A percentile compares a stretch with the other conserved stretches of the same genome.
phyloP scores from a whole-genome alignment of 768 basidiomycete genomes.

The Boletus pseudo-olivaceus region DNA sequence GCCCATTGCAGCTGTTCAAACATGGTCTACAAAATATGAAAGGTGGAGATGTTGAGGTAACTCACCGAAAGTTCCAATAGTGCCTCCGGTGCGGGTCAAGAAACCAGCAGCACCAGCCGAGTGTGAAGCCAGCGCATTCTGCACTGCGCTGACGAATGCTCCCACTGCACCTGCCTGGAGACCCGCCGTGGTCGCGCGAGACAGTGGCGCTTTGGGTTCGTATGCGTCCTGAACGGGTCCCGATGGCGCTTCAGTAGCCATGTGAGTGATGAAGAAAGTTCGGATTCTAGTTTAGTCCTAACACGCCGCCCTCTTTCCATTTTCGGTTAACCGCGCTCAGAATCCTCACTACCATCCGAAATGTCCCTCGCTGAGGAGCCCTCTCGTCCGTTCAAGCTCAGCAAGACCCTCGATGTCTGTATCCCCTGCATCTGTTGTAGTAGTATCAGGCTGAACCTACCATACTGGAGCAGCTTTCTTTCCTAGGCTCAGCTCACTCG shows the following conservation, averaged over 20 bases:
- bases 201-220: conserved; percentile 51
- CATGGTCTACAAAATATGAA: conserved; percentile 2
- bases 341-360: not conserved
- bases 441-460: conserved; percentile 8
- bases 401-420: conserved; percentile 45
- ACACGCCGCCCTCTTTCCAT: conserved; percentile 15
- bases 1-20: conserved; percentile 76
- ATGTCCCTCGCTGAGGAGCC: conserved; percentile 7
- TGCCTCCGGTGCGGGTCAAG: conserved; percentile 81
- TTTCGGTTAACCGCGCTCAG: conserved; percentile 8
- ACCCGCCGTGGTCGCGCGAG: conserved; percentile 54
- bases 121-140: conserved; percentile 79
- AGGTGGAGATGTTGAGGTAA: conserved; percentile 4
- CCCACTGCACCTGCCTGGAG: conserved; percentile 67
- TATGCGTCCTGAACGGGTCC: conserved; percentile 26
- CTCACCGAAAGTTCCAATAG: conserved; percentile 90
- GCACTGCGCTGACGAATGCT: conserved; percentile 64
- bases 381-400: conserved; percentile 39
- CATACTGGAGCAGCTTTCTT: conserved; percentile 28
- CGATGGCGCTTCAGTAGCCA: conserved; percentile 22
- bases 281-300: not conserved
- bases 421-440: conserved; percentile 6
- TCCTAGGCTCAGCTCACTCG: conserved; percentile 31
- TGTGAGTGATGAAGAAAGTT: conserved; percentile 12
- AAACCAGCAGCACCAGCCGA: conserved; percentile 81